Base-by-base conservation (phyloP, 805 yeast species). In the Candida adriatica region DNA sequence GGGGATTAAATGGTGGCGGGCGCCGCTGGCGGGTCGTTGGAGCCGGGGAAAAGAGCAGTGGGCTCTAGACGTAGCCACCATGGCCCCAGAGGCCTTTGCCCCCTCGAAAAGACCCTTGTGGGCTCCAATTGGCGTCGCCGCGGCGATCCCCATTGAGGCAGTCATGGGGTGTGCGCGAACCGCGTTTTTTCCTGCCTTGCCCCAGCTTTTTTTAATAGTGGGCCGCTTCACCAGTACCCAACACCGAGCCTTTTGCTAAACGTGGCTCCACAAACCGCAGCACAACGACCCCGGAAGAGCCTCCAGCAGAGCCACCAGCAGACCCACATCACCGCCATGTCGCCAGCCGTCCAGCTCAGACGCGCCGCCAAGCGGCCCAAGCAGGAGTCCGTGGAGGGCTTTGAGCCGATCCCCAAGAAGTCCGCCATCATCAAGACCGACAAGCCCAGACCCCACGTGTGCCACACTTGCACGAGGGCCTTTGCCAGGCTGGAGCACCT, bases 401-500 rank as follows among this genome's bases (percentile, higher is more conserved):
- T 41, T 28, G 78, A 76, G 51, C 94, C 94, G 8, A 84, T 86
- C 26, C 95, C 96, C 16, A 79, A 81, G 45, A 86, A 87, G 53
- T 78, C 94, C 5, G 79, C 84, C 27, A 68, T 77, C 37, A 80
- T 84, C 52, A 84, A 85, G 56, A 85, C 95, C 0, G 94, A 86
- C 50, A 87, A 87, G 53, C 97, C 97, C 10, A 67, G 97, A 37
- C 97, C 97, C 1, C 95, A 85, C 51, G 69, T 84, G 8, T 92
- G 98, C 55, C 58, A 80, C 3, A 80, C 85, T 5, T 92, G 98
- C 55, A 85, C 96, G 2, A 68, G 98, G 38, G 95, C 95, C 3
- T 92, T 92, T 69, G 98, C 96, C 2, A 70, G 98, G 33, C 67
- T 85, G 29, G 98, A 90, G 58, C 98, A 90, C 58, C 67, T 92